Conservation (phyloP, 2,329 filamentous ascomycete genomes). For the Talaromyces albobiverticillius region DNA sequence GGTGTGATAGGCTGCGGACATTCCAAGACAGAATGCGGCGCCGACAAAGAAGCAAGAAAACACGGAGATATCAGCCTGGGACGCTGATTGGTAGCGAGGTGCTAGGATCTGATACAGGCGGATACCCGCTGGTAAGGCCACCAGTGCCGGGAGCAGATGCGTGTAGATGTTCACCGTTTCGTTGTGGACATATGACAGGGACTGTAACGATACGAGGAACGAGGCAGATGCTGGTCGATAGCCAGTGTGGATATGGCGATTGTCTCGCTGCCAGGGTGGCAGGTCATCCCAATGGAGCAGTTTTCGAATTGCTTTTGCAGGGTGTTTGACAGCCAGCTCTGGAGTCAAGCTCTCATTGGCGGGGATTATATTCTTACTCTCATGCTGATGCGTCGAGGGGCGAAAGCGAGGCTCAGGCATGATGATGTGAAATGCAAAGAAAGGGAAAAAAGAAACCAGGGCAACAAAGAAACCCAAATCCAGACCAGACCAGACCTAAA, state of each 20-base stretch:
- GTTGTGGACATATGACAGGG: conserved; percentile 64
- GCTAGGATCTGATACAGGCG: conserved; percentile 58
- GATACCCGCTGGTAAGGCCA: conserved; percentile 52
- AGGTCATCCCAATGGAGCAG: conserved; percentile 53
- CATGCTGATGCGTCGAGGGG: conserved; percentile 23
- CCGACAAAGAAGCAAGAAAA: conserved; percentile 79
- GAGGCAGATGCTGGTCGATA: conserved; percentile 65
- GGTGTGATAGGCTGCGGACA: conserved; percentile 82
- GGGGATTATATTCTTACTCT: conserved; percentile 17
- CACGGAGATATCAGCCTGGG: conserved; percentile 62
- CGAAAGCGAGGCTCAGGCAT: conserved; percentile 27
- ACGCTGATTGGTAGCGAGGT: conserved; percentile 65
- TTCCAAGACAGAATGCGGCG: conserved; percentile 68
- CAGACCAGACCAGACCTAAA: too few species aligned
- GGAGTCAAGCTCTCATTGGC: conserved; percentile 23
- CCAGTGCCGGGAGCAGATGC: conserved; percentile 65
- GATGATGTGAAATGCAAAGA: conserved; percentile 4
- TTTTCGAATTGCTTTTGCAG: conserved; percentile 27
- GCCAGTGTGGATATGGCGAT: conserved; percentile 65
- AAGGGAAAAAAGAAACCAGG: conserved; percentile 2
- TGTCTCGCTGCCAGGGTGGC: conserved; percentile 59
- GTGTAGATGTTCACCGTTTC: conserved; percentile 71
- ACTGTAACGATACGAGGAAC: conserved; percentile 56
- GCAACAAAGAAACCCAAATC: conserved; percentile 1
- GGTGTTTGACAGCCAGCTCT: conserved; percentile 26